Evolutionary conservation across 306 rosid genomes (phyloP).

Genomic region (Pyrus pyrifolia): DNA sequence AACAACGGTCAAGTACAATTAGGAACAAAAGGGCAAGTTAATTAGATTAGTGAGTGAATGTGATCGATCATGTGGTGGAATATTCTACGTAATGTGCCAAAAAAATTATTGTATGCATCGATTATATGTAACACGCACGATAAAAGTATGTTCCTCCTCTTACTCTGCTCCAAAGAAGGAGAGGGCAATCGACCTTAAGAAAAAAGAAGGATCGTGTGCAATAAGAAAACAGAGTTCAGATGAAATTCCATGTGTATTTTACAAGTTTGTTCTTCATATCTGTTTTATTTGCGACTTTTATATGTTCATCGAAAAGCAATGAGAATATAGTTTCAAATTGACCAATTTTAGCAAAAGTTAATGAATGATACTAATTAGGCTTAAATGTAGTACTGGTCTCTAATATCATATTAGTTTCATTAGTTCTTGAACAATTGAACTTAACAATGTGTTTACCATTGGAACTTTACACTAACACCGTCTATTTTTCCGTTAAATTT

Average conservation of each 20-base stretch:
- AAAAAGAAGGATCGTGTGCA: neutral
- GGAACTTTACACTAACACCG: too few species aligned
- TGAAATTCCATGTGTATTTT: neutral
- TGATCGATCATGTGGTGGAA: neutral
- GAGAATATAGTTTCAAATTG: neutral
- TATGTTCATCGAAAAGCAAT: neutral
- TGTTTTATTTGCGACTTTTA: neutral
- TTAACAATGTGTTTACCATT: too few species aligned
- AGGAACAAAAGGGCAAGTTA: neutral
- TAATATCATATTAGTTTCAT: too few species aligned
- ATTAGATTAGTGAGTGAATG: neutral
- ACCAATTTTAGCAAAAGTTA: too few species aligned
- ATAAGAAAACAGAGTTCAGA: neutral
- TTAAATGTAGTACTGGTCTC: too few species aligned
- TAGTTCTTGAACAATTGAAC: too few species aligned
- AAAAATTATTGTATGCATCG: neutral
- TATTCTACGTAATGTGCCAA: neutral
- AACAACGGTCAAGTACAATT: conserved; percentile 12
- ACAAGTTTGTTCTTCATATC: neutral
- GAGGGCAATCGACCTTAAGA: neutral
- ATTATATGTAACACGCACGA: neutral
- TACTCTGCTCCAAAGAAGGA: too few species aligned
- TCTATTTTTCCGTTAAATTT: too few species aligned
- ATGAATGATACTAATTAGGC: too few species aligned
- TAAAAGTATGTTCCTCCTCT: neutral